Conservation (phyloP, 225 moss, liverwort and hornwort species). For the Anthoceros angustus region DNA sequence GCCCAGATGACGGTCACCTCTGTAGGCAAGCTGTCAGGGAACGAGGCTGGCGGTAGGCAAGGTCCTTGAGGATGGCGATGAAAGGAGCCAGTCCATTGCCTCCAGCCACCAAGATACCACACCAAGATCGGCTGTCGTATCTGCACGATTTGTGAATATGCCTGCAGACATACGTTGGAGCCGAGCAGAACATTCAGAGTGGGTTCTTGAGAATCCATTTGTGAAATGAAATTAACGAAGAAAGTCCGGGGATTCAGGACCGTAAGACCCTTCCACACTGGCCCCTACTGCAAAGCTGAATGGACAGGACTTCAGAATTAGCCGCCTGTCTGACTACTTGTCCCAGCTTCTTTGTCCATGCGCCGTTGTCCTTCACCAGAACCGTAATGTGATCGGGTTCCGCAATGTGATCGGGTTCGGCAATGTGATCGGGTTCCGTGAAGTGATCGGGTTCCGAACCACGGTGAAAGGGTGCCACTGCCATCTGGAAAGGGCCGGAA, state of each 20-base stretch:
- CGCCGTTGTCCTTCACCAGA: neutral
- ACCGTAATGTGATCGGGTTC: neutral
- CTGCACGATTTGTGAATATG: too few species aligned
- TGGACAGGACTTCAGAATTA: neutral
- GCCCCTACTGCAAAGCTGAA: neutral
- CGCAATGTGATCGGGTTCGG: too few species aligned
- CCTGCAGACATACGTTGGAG: too few species aligned
- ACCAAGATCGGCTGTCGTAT: neutral
- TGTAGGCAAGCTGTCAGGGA: neutral
- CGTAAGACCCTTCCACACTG: neutral
- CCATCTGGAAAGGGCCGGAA: neutral
- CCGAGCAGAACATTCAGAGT: neutral
- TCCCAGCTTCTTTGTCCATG: neutral
- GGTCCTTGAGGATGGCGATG: constrained; percentile 1
- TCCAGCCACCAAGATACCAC: neutral
- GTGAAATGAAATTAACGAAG: too few species aligned
- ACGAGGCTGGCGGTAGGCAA: neutral
- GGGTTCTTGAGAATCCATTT: too few species aligned
- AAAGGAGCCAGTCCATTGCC: neutral
- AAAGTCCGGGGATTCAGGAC: neutral
- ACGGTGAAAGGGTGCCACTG: neutral
- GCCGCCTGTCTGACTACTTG: neutral
- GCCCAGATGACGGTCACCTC: neutral
- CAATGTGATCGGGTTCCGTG: too few species aligned
- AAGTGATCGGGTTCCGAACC: neutral